A percentile compares a stretch with the other conserved stretches of the same genome.
Evolutionary conservation across 495 filamentous ascomycete species (phyloP).

Genomic region (Usnea hakonensis): DNA sequence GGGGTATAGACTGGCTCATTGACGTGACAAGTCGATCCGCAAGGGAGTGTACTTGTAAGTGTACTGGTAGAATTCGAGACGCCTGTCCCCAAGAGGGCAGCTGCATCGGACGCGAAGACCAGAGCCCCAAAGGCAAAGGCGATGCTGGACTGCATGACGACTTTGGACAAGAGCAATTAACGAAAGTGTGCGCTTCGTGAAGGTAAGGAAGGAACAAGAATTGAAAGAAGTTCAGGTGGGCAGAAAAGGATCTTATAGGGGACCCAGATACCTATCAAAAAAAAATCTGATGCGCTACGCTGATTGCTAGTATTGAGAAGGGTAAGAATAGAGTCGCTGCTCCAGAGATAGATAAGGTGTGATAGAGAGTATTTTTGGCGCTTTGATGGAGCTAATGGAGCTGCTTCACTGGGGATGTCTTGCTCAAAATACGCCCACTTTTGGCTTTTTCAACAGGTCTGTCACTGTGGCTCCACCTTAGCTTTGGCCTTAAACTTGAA

Average conservation of each 20-base stretch:
- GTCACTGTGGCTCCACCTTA: neutral
- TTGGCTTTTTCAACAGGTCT: neutral
- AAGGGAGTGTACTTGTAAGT: neutral
- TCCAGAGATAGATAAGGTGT: neutral
- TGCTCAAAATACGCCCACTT: neutral
- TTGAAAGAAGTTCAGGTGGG: neutral
- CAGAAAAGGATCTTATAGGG: slow-evolving; percentile 4
- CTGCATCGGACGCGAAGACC: slow-evolving; percentile 7
- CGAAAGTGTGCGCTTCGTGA: neutral
- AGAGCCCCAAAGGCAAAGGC: slow-evolving; percentile 1
- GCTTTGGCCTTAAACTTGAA: neutral
- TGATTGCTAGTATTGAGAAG: neutral
- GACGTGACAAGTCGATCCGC: too few species aligned
- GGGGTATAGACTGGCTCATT: too few species aligned
- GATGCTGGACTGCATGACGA: slow-evolving; percentile 4
- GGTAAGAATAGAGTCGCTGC: neutral
- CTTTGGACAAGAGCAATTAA: neutral
- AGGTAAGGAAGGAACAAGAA: slow-evolving; percentile 3
- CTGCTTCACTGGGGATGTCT: neutral
- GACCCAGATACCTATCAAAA: neutral
- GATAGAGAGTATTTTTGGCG: neutral
- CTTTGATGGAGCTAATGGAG: neutral
- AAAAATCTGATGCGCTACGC: neutral
- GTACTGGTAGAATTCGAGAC: neutral
- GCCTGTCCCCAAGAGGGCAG: neutral